phyloP scores from a whole-genome alignment of 163 green algal genomes.

The Coccomyxa subellipsoidea region DNA sequence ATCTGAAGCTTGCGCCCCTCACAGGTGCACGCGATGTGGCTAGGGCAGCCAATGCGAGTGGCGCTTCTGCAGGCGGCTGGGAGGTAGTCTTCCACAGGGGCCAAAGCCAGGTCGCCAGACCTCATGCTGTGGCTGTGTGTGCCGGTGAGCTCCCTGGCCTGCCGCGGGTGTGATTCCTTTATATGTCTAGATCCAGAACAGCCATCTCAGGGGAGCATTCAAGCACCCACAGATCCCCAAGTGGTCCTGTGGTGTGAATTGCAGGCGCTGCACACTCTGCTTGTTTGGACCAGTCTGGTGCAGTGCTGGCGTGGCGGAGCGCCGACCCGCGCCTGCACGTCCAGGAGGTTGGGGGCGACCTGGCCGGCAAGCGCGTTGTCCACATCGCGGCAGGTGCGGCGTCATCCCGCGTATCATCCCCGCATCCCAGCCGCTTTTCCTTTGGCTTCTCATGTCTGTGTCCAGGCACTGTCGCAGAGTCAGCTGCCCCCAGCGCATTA shows the following conservation, averaged over 20 bases:
- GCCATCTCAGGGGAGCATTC: neutral
- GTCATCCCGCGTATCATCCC: too few relatives aligned
- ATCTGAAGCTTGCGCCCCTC: neutral
- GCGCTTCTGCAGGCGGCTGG: neutral
- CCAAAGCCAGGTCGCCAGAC: conserved; percentile 56
- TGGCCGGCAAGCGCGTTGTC: conserved; percentile 61
- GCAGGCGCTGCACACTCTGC: conserved; percentile 66
- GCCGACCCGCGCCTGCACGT: conserved; percentile 52
- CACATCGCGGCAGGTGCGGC: conserved; percentile 50
- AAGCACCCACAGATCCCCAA: neutral
- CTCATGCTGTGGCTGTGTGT: conserved; percentile 31
- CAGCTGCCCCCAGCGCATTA: too few relatives aligned
- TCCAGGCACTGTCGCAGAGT: too few relatives aligned
- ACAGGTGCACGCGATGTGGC: neutral
- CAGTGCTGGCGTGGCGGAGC: conserved; percentile 71
- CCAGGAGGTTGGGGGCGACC: conserved; percentile 49
- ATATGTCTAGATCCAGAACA: too few relatives aligned
- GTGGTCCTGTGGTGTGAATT: neutral
- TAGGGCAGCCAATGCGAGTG: neutral
- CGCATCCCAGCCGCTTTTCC: too few relatives aligned
- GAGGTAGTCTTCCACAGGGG: conserved; percentile 71
- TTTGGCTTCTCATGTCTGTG: too few relatives aligned
- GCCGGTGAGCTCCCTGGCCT: neutral
- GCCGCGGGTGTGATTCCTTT: too few relatives aligned
- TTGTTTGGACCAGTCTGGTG: conserved; percentile 37